Evolutionary conservation across 192 early-diverging fungal genomes (phyloP), one percentile per base, ranked within the genome.

Genomic region (Jimgerdemannia lactiflua): DNA sequence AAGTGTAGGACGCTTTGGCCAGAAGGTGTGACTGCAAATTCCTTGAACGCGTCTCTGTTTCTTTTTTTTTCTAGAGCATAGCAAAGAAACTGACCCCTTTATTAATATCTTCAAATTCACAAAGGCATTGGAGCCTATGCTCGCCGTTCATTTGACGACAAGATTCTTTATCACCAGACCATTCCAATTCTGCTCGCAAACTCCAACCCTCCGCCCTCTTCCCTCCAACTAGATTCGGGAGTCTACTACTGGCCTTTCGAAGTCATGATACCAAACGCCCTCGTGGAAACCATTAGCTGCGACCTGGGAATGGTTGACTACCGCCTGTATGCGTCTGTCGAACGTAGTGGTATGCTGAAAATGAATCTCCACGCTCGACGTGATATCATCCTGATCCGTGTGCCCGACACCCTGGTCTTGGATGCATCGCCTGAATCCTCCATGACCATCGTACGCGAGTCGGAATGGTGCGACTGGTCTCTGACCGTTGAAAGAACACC

Each of bases 1-100:
- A 73, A 75, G 63, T 69, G 72, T n/a, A 66, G 59, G 42, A 82
- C 70, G 29, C 43, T 82, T 39, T 82, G 80, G 80, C 80, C 80
- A 39, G 77, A 82, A 73, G 76, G 80, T 81, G 75, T 59, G 6
- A 14, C 49, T 14, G 49, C 6, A 59, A 59, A 14, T 6, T 59
- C 6, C 14, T 10, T 59, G 14, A 59, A 59, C 14, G 49, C 49
- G 49, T 14, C 14, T 14, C 6, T 59, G 0, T 59, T 59, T 14
- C 2, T 59, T 59, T 14, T 59, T 6, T 10, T 14, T 14, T 59
- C 0, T 59, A 1, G 8, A 14, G 49, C 49, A 14, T 59, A 10
- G 8, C 49, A 59, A 59, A 10, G 8, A 59, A 10, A 59, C 49
- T 59, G 6, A 59, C 49, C 14, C 49, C 2, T 10, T 59, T 59